Evolutionary conservation across 2,329 filamentous ascomycete species (phyloP).

Genomic region (Fusarium phyllophilum): DNA sequence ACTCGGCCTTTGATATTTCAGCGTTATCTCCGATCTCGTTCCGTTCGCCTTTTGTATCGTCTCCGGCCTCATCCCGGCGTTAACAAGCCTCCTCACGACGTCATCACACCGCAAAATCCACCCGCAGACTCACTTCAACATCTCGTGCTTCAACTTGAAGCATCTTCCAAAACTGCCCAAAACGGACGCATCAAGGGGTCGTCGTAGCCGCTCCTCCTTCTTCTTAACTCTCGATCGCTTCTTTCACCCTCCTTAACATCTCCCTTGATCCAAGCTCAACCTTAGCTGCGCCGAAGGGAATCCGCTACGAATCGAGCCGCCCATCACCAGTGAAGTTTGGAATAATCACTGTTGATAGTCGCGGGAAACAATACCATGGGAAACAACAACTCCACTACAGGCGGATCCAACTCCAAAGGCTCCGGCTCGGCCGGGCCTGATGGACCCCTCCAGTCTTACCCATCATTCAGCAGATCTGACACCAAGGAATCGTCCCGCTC

Average conservation of each 20-base stretch:
- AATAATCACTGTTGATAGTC: constrained; percentile 41
- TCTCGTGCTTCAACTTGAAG: constrained; percentile 39
- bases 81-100: constrained; percentile 41
- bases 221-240: constrained; percentile 62
- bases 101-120: constrained; percentile 43
- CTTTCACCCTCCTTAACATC: constrained; percentile 64
- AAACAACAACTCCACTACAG: constrained; percentile 76
- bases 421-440: constrained; percentile 58
- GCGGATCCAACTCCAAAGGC: constrained; percentile 60
- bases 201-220: constrained; percentile 56
- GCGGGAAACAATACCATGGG: constrained; percentile 65
- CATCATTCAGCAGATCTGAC: constrained; percentile 90
- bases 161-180: constrained; percentile 53
- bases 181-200: constrained; percentile 62
- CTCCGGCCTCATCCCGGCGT: constrained; percentile 41
- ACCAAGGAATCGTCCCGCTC: constrained; percentile 93
- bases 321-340: constrained; percentile 46
- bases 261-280: constrained; percentile 7
- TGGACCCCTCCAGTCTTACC: constrained; percentile 77
- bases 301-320: constrained; percentile 36
- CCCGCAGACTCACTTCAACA: constrained; percentile 31
- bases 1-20: constrained; percentile 32
- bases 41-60: constrained; percentile 32
- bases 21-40: constrained; percentile 41
- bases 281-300: constrained; percentile 24